Conservation (phyloP, 371 early-diverging fungal species). For the Mortierella sp. region DNA sequence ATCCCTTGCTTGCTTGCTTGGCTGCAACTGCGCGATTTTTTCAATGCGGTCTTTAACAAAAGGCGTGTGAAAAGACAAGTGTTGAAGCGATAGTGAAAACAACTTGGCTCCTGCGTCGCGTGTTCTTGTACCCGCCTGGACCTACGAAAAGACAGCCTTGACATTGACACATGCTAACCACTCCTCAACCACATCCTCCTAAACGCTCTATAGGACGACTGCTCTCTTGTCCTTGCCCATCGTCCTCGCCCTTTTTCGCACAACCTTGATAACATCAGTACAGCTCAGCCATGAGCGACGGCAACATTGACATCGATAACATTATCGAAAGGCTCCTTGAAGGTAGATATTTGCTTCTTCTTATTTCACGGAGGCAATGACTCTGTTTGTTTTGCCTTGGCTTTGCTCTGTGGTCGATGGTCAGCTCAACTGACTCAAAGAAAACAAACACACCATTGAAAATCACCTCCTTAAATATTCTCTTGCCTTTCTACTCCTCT, state of each 20-base stretch:
- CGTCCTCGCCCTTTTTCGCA: not conserved
- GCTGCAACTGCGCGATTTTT: no score
- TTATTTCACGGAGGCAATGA: not conserved
- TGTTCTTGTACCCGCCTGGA: no score
- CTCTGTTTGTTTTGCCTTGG: not conserved
- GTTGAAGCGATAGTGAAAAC: no score
- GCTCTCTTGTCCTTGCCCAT: not conserved
- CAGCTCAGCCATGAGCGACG: conserved; percentile 55
- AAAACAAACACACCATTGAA: not conserved
- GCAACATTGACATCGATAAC: conserved; percentile 85
- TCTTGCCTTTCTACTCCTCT: not conserved
- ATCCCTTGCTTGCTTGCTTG: no score
- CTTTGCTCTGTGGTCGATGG: not conserved
- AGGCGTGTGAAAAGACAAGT: no score
- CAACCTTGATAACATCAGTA: conserved; percentile 1
- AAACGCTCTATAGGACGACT: not conserved
- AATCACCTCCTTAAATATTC: conserved; percentile 3
- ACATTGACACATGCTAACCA: not conserved
- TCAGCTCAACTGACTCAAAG: not conserved
- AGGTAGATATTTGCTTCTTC: conserved; percentile 70
- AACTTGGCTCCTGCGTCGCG: no score
- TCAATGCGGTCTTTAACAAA: no score
- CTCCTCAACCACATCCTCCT: not conserved
- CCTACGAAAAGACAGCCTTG: not conserved
- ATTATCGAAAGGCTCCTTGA: conserved; percentile 93